These are phyloP conservation scores for Malus domestica DNA, from an alignment of 306 rosid species.

Conservation along the genomic window DNA sequence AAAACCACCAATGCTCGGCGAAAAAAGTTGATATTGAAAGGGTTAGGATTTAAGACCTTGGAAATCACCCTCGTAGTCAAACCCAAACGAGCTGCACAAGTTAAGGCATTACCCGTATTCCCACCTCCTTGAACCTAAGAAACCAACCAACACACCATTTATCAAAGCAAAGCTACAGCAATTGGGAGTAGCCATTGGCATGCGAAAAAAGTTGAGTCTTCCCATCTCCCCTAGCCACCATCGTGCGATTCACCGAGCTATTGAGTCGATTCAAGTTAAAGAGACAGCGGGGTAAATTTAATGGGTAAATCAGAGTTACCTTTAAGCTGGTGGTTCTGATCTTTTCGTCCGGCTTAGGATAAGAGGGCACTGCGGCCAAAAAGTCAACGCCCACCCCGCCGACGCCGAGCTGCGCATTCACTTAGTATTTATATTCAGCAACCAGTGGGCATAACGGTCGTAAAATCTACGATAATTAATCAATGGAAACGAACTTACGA, in stretches of 20 bases:
- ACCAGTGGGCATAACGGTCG: neutral
- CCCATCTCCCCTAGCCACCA: too few relatives aligned
- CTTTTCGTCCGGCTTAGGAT: conserved; percentile 74
- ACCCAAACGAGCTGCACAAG: conserved; percentile 85
- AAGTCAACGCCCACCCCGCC: conserved; percentile 55
- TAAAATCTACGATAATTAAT: neutral
- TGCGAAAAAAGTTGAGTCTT: too few relatives aligned
- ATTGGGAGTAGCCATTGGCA: neutral
- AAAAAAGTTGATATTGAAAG: neutral
- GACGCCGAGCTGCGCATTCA: conserved; percentile 50
- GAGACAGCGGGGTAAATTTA: neutral
- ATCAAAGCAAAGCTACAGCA: neutral
- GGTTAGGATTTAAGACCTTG: conserved; percentile 38
- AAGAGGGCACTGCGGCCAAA: conserved; percentile 53
- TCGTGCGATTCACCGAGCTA: too few relatives aligned
- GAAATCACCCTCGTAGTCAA: conserved; percentile 70
- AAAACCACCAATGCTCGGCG: neutral
- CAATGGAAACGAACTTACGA: neutral
- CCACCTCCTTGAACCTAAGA: conserved; percentile 89
- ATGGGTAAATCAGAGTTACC: conserved; percentile 22
- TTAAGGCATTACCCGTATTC: conserved; percentile 68
- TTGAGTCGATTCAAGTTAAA: neutral
- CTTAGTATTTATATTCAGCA: neutral
- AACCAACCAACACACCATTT: neutral
- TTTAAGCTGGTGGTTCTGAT: conserved; percentile 60